Percentiles rank a stretch among this genome's conserved stretches.
Evolutionary conservation across 345 rosid species (phyloP).

Genomic region (Populus simonii): DNA sequence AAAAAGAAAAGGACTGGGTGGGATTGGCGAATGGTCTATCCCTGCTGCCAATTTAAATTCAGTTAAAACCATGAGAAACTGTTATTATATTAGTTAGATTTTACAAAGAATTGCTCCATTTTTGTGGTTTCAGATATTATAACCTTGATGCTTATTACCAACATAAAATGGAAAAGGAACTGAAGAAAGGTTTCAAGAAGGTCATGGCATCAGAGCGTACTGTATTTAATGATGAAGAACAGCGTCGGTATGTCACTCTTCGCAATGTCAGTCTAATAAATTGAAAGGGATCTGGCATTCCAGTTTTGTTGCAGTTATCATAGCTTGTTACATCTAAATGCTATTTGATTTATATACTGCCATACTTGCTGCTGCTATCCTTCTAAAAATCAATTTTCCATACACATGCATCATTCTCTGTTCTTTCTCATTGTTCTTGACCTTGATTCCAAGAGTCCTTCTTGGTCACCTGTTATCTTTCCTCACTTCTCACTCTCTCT

Average conservation of each 20-base stretch:
- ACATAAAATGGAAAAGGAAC: slow-evolving; percentile 66
- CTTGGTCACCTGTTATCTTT: not conserved
- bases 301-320: not conserved
- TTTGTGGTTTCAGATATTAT: slow-evolving; percentile 58
- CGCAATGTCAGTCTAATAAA: not conserved
- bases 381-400: not conserved
- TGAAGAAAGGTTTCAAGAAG: slow-evolving; percentile 65
- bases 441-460: not conserved
- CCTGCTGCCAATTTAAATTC: no score
- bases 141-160: slow-evolving; percentile 81
- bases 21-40: no score
- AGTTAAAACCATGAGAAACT: not conserved
- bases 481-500: not conserved
- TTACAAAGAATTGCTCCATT: not conserved
- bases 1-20: no score
- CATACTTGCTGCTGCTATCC: not conserved
- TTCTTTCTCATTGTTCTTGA: not conserved
- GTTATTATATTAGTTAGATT: not conserved
- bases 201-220: slow-evolving; percentile 62
- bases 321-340: not conserved
- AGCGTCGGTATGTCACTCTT: slow-evolving; percentile 57
- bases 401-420: not conserved
- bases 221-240: slow-evolving; percentile 92
- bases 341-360: not conserved
- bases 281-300: not conserved